Evolutionary conservation across 768 basidiomycete genomes (phyloP), one percentile per base, ranked within the genome.

Genomic region (Boletus sp.): DNA sequence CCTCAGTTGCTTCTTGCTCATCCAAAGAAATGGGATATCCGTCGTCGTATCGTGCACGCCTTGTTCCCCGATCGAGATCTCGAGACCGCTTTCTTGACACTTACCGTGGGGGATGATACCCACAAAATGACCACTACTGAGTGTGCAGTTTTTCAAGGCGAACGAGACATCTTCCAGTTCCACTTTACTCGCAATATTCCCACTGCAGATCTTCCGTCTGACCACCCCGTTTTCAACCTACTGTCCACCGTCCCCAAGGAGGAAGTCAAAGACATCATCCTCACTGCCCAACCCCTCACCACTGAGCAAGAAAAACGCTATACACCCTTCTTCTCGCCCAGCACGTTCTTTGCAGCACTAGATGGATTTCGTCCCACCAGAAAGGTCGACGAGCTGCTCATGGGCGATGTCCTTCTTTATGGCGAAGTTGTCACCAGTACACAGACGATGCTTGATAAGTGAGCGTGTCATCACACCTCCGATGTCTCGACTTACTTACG

Each of bases 391-490:
- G 56, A 56, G 6, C 83, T 83, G 79, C 79, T 82, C 3, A 68
- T 89, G 5, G 94, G 94, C 0, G 92, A 95, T 55, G 79, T 83
- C 35, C 66, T 98, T 29, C 60, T 95, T 9, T 98, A 98, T 59
- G 87, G 89, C 32, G 92, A 97, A 69, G 84, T 84, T 0, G 88
- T 99, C 11, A 93, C 93, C 2, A 94, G 91, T 60, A 98, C 96
- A 0, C 97, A 98, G 68, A 94, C 93, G 2, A 83, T 98, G 81
- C 76, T 98, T 5, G 92, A 97, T 66, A 90, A 85, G 96, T 94
- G 59, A 71, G 87, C 72, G 1, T 25, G 23, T 34, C 25, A 3
- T 4, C 13, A 17, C 17, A 1, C 23, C 33, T 38, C 23, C 10
- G 14, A 23, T 39, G 34, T 44, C 7, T 27, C 11, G 1, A 11